A percentile compares a stretch with the other conserved stretches of the same genome.
Evolutionary conservation across 2,329 filamentous ascomycete species (phyloP).

Genomic region (Botrytis porri): DNA sequence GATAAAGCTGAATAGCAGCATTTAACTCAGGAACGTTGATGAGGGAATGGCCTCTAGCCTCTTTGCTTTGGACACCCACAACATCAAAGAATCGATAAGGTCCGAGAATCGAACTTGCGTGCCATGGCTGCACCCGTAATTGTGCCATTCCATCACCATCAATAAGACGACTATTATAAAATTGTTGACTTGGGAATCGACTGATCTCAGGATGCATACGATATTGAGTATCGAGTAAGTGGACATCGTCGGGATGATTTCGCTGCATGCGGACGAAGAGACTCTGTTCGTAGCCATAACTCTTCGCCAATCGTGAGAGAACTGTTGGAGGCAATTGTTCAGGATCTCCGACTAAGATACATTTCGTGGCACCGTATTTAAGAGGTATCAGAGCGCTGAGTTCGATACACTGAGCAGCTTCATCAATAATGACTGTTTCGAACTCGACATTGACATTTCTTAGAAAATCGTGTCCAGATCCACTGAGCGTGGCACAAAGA

Average conservation of each 20-base stretch:
- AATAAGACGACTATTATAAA: constrained; percentile 84
- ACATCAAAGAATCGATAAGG: constrained; percentile 98
- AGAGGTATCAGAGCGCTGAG: constrained; percentile 93
- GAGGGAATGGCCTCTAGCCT: constrained; percentile 81
- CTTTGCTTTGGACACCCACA: constrained; percentile 77
- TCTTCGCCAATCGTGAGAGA: constrained; percentile 85
- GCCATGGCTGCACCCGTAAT: constrained; percentile 80
- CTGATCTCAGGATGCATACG: constrained; percentile 99
- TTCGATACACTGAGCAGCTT: constrained; percentile 97
- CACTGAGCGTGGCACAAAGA: constrained; percentile 91
- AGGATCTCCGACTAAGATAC: constrained; percentile 94
- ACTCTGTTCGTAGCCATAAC: constrained; percentile 95
- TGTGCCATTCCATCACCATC: constrained; percentile 81
- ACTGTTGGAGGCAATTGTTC: constrained; percentile 97
- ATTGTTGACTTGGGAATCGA: constrained; percentile 81
- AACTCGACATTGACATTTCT: constrained; percentile 89
- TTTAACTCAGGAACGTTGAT: constrained; percentile 86
- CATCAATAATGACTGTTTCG: constrained; percentile 96
- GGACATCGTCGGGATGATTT: constrained; percentile 82
- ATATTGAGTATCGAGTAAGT: constrained; percentile 96
- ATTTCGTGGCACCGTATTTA: constrained; percentile 96
- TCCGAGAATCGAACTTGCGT: constrained; percentile 73
- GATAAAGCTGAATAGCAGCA: constrained; percentile 81
- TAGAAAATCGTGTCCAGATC: constrained; percentile 90
- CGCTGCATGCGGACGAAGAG: constrained; percentile 97